These are phyloP conservation scores for Cladophialophora immunda DNA, from an alignment of 2,329 filamentous ascomycete species.

Conservation along the genomic window DNA sequence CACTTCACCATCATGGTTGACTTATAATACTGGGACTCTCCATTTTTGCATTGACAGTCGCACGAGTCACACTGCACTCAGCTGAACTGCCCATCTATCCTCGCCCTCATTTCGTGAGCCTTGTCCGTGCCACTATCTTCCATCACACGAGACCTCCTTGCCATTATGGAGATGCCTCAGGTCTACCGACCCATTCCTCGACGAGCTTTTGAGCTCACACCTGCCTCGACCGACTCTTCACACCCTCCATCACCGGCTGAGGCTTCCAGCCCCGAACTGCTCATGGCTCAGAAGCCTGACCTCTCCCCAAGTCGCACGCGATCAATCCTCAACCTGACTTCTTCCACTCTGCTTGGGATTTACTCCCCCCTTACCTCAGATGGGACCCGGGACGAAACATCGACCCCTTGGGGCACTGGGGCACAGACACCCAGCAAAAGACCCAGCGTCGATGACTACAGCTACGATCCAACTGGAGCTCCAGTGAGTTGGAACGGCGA, in stretches of 20 bases:
- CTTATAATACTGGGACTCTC: conserved; percentile 10
- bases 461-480: conserved; percentile 44
- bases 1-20: conserved; percentile 2
- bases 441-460: conserved; percentile 54
- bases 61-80: conserved; percentile 2
- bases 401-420: conserved; percentile 81
- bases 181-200: conserved; percentile 75
- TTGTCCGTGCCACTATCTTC: not conserved
- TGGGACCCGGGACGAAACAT: conserved; percentile 63
- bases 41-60: conserved; percentile 2
- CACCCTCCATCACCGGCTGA: conserved; percentile 52
- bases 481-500: conserved; percentile 29
- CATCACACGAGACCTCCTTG: not conserved
- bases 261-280: conserved; percentile 45
- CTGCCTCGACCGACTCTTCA: conserved; percentile 55
- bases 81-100: not conserved
- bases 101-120: not conserved
- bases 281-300: conserved; percentile 43
- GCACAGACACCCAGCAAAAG: conserved; percentile 70
- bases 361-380: conserved; percentile 75
- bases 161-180: conserved; percentile 40
- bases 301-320: conserved; percentile 71
- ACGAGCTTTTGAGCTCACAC: conserved; percentile 72
- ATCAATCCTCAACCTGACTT: conserved; percentile 85
- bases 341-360: conserved; percentile 89